These are phyloP conservation scores for Pilasporangium apinafurcum DNA, from an alignment of 352 stramenopile genomes.

Conservation along the genomic window DNA sequence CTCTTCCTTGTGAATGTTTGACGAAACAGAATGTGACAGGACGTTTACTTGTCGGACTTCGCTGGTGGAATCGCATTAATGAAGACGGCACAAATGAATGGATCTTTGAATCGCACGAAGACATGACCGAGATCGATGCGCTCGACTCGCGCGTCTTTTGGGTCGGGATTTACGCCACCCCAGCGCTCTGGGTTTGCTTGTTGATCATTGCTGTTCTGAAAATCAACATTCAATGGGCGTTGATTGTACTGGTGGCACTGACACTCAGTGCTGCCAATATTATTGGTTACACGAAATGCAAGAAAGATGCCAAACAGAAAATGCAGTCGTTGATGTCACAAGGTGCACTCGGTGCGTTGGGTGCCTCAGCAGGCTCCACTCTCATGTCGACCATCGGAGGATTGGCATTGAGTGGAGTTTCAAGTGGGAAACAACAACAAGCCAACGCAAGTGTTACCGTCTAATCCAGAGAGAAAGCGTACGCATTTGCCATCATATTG, in stretches of 20 bases:
- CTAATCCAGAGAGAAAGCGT: slow-evolving; percentile 15
- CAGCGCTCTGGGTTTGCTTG: slow-evolving; percentile 87
- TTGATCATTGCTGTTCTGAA: slow-evolving; percentile 91
- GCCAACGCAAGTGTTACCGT: slow-evolving; percentile 29
- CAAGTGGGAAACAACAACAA: slow-evolving; percentile 7
- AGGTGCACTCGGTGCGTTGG: slow-evolving; percentile 59
- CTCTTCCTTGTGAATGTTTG: slow-evolving; percentile 9
- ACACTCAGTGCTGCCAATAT: slow-evolving; percentile 94
- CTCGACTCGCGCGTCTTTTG: slow-evolving; percentile 93
- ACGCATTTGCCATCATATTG: background rate
- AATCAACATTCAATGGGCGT: slow-evolving; percentile 92
- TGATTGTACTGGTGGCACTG: slow-evolving; percentile 91
- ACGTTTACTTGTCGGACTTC: slow-evolving; percentile 89
- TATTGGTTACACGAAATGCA: slow-evolving; percentile 98
- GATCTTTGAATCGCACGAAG: slow-evolving; percentile 95
- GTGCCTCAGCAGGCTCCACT: slow-evolving; percentile 58
- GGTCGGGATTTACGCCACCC: slow-evolving; percentile 93
- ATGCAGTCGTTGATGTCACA: slow-evolving; percentile 81
- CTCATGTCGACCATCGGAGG: slow-evolving; percentile 75
- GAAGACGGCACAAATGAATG: slow-evolving; percentile 94
- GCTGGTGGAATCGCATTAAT: slow-evolving; percentile 98
- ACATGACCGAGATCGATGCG: slow-evolving; percentile 85
- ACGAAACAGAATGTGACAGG: slow-evolving; percentile 74
- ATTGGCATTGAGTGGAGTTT: slow-evolving; percentile 43
- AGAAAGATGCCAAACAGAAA: slow-evolving; percentile 84